Percentiles rank a stretch among this genome's conserved stretches.
These are phyloP conservation scores for Candida gorgasii DNA, from an alignment of 805 yeast genomes.

Conservation along the genomic window DNA sequence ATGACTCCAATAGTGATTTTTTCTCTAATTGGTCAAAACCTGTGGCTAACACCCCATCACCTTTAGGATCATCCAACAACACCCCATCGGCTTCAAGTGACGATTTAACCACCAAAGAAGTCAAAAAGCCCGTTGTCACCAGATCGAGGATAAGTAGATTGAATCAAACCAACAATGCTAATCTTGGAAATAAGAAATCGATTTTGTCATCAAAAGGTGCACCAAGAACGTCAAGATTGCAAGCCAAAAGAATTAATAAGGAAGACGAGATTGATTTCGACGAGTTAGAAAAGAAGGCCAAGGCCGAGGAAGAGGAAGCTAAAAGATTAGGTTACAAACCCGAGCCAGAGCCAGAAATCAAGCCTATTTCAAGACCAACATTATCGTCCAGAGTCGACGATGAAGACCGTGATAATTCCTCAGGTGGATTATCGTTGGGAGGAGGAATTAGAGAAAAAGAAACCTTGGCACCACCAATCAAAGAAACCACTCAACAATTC, in stretches of 20 bases:
- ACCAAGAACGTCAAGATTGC: conserved; percentile 56
- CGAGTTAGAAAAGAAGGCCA: conserved; percentile 73
- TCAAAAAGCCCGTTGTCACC: conserved; percentile 24
- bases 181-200: conserved; percentile 26
- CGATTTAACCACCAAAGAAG: conserved; percentile 21
- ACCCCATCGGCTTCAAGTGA: conserved; percentile 46
- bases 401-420: conserved; percentile 1
- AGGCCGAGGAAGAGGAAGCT: conserved; percentile 75
- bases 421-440: conserved; percentile 3
- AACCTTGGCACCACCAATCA: conserved; percentile 30
- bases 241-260: conserved; percentile 52
- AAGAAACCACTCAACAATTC: conserved; percentile 63
- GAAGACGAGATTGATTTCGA: conserved; percentile 58
- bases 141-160: conserved; percentile 22
- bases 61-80: conserved; percentile 44
- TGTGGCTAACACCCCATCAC: conserved; percentile 52
- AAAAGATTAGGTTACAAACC: conserved; percentile 55
- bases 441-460: conserved; percentile 15
- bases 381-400: background rate
- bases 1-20: conserved; percentile 73
- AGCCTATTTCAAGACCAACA: conserved; percentile 3
- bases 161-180: conserved; percentile 18
- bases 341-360: conserved; percentile 25
- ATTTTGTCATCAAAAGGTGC: conserved; percentile 52
- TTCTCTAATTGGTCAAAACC: conserved; percentile 92